phyloP scores from a whole-genome alignment of 768 basidiomycete genomes.

The Gloeostereum incarnatum region DNA sequence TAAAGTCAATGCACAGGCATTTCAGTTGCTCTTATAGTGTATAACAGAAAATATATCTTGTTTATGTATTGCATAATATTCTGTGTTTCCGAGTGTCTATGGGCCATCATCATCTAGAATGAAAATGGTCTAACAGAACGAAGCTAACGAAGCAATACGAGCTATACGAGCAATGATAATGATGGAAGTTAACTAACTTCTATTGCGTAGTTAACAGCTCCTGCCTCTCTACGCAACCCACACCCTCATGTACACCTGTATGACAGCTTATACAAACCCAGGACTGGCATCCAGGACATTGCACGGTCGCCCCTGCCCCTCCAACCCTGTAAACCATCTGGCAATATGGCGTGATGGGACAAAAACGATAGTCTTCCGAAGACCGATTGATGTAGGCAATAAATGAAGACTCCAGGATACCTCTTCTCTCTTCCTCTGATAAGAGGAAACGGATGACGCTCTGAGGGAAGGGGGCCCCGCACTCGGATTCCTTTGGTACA shows the following conservation, averaged over 20 bases:
- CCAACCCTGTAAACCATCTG: constrained; percentile 30
- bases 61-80: too few relatives aligned
- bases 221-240: constrained; percentile 22
- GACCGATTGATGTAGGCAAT: constrained; percentile 29
- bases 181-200: too few relatives aligned
- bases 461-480: constrained; percentile 27
- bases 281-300: constrained; percentile 24
- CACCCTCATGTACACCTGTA: constrained; percentile 29
- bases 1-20: too few relatives aligned
- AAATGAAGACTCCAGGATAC: constrained; percentile 32
- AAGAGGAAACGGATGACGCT: constrained; percentile 27
- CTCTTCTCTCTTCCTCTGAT: constrained; percentile 23
- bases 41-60: too few relatives aligned
- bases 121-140: too few relatives aligned
- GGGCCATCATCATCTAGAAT: too few relatives aligned
- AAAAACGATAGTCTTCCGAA: constrained; percentile 37
- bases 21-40: too few relatives aligned
- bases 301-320: constrained; percentile 15
- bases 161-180: too few relatives aligned
- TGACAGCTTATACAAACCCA: constrained; percentile 30
- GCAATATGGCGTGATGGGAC: constrained; percentile 45
- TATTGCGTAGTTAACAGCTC: constrained; percentile 8
- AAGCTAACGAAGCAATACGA: too few relatives aligned
- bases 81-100: too few relatives aligned
- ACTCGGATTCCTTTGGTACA: too few relatives aligned